These are phyloP conservation scores for Cladobotryum protrusum DNA, from an alignment of 2,329 filamentous ascomycete genomes.

Conservation along the genomic window DNA sequence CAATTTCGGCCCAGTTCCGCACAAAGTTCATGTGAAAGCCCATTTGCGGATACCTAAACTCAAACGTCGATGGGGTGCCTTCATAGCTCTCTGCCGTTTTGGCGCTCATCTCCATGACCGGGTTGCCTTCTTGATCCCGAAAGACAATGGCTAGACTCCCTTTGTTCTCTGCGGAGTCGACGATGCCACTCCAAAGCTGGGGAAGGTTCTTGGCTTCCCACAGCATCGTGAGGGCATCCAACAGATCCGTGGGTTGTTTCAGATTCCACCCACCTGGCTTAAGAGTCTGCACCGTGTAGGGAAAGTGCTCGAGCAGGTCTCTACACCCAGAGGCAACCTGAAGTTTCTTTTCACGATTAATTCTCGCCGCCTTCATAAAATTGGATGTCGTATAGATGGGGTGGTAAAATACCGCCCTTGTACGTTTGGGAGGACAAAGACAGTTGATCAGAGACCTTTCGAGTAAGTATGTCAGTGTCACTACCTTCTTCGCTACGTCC, in stretches of 20 bases:
- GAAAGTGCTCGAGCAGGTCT: too few species aligned
- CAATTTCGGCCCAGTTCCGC: slow-evolving; percentile 17
- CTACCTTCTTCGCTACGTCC: slow-evolving; percentile 18
- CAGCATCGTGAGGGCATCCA: too few species aligned
- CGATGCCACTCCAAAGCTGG: too few species aligned
- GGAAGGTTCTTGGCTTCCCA: too few species aligned
- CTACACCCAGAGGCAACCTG: too few species aligned
- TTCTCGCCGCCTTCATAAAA: background rate
- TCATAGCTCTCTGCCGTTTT: slow-evolving; percentile 4
- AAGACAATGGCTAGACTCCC: background rate
- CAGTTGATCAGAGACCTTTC: slow-evolving; percentile 15
- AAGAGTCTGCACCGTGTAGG: too few species aligned
- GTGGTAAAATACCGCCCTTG: background rate
- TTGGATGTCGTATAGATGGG: background rate
- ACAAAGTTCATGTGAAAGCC: slow-evolving; percentile 19
- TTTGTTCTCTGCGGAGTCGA: background rate
- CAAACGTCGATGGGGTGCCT: slow-evolving; percentile 15
- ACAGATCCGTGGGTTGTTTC: too few species aligned
- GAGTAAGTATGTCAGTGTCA: slow-evolving; percentile 16
- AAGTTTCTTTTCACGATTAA: too few species aligned
- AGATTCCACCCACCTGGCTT: too few species aligned
- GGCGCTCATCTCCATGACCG: background rate
- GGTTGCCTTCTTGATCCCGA: background rate
- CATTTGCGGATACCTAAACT: slow-evolving; percentile 22
- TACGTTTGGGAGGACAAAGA: background rate